A percentile compares a stretch with the other conserved stretches of the same genome.
Evolutionary conservation across 2,329 filamentous ascomycete genomes (phyloP).

Genomic region (Aspergillus sojae): DNA sequence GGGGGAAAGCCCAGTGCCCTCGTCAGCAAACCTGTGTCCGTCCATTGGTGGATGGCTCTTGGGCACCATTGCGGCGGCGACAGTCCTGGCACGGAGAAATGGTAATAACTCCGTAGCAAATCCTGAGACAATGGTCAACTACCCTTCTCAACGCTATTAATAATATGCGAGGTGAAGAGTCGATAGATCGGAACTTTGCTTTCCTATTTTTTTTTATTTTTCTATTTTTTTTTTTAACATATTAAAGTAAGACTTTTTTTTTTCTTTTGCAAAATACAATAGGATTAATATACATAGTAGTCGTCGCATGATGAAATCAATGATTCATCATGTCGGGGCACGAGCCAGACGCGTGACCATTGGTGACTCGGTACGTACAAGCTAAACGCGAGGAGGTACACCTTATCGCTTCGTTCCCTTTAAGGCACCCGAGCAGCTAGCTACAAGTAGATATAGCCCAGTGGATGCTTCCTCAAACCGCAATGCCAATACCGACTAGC

Average conservation of each 20-base stretch:
- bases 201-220: not conserved
- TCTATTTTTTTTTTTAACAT: not conserved
- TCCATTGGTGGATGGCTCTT: conserved; percentile 6
- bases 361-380: not conserved
- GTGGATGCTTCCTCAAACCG: not conserved
- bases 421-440: not conserved
- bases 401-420: not conserved
- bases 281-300: not conserved
- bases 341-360: not conserved
- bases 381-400: not conserved
- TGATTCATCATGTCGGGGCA: conserved; percentile 8
- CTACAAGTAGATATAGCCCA: not conserved
- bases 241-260: not conserved
- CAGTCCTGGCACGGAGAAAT: not conserved
- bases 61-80: conserved; percentile 16
- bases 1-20: not conserved
- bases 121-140: not conserved
- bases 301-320: not conserved
- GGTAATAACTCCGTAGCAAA: not conserved
- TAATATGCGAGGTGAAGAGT: not conserved
- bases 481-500: not conserved
- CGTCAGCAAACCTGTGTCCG: not conserved
- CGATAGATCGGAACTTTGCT: not conserved
- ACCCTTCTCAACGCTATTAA: not conserved
- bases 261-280: not conserved